These are phyloP conservation scores for Poronia punctata DNA, from an alignment of 495 filamentous ascomycete genomes.

Conservation along the genomic window DNA sequence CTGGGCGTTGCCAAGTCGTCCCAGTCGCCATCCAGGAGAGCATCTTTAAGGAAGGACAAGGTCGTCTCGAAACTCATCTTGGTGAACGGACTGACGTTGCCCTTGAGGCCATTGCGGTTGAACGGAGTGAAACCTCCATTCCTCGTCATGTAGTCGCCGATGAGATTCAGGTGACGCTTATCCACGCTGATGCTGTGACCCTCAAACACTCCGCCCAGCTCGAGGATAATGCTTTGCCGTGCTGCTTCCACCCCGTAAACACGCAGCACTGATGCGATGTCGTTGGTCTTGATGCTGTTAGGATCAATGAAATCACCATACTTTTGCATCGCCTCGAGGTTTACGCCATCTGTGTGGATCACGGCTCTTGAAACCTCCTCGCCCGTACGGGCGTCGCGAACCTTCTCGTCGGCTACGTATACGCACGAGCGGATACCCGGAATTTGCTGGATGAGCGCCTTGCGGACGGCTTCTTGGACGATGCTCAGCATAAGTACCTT, in stretches of 20 bases:
- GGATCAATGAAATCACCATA: slow-evolving; percentile 82
- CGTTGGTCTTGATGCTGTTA: slow-evolving; percentile 83
- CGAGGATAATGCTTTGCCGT: slow-evolving; percentile 74
- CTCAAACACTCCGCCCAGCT: slow-evolving; percentile 81
- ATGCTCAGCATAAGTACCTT: slow-evolving; percentile 91
- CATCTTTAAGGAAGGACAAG: slow-evolving; percentile 83
- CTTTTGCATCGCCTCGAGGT: slow-evolving; percentile 82
- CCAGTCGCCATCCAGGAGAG: slow-evolving; percentile 80
- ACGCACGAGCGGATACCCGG: slow-evolving; percentile 64
- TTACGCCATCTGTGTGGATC: slow-evolving; percentile 74
- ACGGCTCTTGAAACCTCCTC: slow-evolving; percentile 47
- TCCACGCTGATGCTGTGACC: slow-evolving; percentile 93
- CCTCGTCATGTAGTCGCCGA: slow-evolving; percentile 93
- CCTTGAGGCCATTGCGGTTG: slow-evolving; percentile 78
- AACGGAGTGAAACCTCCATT: slow-evolving; percentile 83
- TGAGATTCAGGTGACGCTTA: slow-evolving; percentile 85
- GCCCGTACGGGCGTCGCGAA: slow-evolving; percentile 41
- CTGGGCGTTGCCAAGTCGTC: slow-evolving; percentile 83
- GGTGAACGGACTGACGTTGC: slow-evolving; percentile 79
- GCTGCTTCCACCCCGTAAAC: slow-evolving; percentile 93
- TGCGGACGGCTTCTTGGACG: slow-evolving; percentile 68
- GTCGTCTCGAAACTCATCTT: slow-evolving; percentile 99
- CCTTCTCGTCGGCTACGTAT: slow-evolving; percentile 57
- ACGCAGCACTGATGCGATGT: slow-evolving; percentile 73
- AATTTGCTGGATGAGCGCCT: slow-evolving; percentile 82